These are phyloP conservation scores for Irpex sp. DNA, from an alignment of 1,284 basidiomycete species.

Conservation along the genomic window DNA sequence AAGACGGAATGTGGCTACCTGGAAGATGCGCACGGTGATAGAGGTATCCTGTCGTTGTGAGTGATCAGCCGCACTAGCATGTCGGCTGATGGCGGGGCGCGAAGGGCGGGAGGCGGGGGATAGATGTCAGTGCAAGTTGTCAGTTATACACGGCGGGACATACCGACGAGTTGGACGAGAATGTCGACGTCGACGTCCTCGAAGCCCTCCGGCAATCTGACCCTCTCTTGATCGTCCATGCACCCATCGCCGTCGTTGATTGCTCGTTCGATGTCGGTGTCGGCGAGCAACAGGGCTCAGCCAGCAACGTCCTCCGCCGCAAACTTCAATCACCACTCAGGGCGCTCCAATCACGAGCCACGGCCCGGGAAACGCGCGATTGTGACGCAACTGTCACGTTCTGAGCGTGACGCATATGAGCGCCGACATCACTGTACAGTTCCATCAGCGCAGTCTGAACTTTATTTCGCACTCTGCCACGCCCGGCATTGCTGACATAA, in stretches of 20 bases:
- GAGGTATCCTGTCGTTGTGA: conserved; percentile 91
- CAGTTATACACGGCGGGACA: conserved; percentile 12
- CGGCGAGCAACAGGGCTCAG: not conserved
- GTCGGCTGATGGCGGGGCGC: conserved; percentile 54
- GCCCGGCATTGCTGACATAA: conserved; percentile 17
- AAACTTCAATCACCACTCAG: not conserved
- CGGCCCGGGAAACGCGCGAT: not conserved
- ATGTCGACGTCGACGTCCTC: conserved; percentile 77
- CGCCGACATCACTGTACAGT: conserved; percentile 45
- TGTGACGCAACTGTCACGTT: not conserved
- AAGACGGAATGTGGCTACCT: conserved; percentile 17
- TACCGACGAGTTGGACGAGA: conserved; percentile 85
- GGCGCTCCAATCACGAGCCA: not conserved
- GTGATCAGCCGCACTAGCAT: conserved; percentile 91
- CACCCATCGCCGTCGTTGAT: conserved; percentile 60
- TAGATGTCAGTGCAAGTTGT: conserved; percentile 1
- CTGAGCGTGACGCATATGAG: not conserved
- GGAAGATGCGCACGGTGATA: conserved; percentile 62
- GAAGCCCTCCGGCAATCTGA: conserved; percentile 71
- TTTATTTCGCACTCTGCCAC: conserved; percentile 35
- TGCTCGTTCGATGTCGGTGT: conserved; percentile 15
- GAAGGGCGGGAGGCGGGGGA: not conserved
- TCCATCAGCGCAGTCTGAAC: conserved; percentile 45
- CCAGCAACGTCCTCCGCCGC: not conserved
- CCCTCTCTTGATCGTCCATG: conserved; percentile 72